phyloP scores from a whole-genome alignment of 2,329 filamentous ascomycete species.

The Penicillium concentricum region DNA sequence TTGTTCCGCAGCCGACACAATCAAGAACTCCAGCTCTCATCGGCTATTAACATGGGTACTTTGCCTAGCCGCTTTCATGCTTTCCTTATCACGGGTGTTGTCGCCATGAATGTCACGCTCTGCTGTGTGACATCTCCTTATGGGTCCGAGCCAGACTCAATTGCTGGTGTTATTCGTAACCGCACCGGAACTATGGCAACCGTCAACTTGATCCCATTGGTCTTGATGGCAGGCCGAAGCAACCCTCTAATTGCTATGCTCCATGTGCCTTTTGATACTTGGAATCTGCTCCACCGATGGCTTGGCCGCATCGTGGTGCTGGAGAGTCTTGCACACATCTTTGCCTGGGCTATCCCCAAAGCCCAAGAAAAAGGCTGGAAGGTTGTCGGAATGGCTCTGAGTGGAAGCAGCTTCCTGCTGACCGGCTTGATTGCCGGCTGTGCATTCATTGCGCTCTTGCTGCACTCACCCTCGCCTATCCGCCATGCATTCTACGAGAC shows the following conservation, averaged over 20 bases:
- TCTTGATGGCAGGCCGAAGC: slow-evolving; percentile 44
- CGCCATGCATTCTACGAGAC: slow-evolving; percentile 95
- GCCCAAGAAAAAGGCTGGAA: slow-evolving; percentile 46
- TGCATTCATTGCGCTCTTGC: slow-evolving; percentile 63
- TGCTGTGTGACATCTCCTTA: slow-evolving; percentile 51
- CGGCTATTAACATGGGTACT: slow-evolving; percentile 46
- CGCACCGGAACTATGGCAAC: slow-evolving; percentile 45
- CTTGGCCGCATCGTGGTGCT: slow-evolving; percentile 69
- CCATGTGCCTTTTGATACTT: slow-evolving; percentile 45
- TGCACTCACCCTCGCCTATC: slow-evolving; percentile 69
- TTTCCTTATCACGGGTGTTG: slow-evolving; percentile 41
- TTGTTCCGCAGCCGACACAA: slow-evolving; percentile 47
- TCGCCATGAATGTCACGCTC: slow-evolving; percentile 48
- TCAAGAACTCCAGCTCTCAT: slow-evolving; percentile 45
- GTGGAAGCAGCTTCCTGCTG: slow-evolving; percentile 35
- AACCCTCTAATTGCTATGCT: slow-evolving; percentile 45
- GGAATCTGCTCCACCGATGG: slow-evolving; percentile 71
- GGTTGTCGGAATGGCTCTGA: slow-evolving; percentile 31
- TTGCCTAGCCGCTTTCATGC: slow-evolving; percentile 49
- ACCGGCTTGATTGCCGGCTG: slow-evolving; percentile 48
- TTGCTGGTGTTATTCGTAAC: slow-evolving; percentile 43
- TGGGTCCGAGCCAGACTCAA: slow-evolving; percentile 29
- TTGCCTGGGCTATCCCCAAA: slow-evolving; percentile 72
- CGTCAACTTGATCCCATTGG: slow-evolving; percentile 45
- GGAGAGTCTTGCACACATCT: slow-evolving; percentile 68